Evolutionary conservation across 129 eudicot genomes (phyloP).

Genomic region (Arctium minus): DNA sequence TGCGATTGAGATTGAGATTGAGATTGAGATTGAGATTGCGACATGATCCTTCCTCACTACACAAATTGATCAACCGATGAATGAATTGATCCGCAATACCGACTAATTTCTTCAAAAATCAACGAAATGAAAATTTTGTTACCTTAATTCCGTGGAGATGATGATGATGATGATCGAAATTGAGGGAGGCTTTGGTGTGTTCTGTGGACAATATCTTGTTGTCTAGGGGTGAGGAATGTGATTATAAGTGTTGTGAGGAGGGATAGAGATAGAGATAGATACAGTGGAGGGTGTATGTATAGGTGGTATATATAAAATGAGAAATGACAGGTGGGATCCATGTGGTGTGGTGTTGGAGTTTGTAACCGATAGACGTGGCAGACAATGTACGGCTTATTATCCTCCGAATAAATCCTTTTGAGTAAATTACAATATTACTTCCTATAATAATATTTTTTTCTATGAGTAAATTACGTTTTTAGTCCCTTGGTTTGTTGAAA

Average conservation of each 20-base stretch:
- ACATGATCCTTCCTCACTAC: not conserved
- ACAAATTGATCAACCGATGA: conserved; percentile 4
- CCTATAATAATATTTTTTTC: no score
- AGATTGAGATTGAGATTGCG: not conserved
- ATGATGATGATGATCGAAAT: not conserved
- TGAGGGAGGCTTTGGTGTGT: not conserved
- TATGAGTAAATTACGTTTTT: no score
- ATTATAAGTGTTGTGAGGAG: conserved; percentile 15
- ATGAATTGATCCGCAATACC: not conserved
- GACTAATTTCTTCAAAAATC: not conserved
- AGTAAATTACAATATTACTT: not conserved
- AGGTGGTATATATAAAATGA: conserved; percentile 24
- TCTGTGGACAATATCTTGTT: not conserved
- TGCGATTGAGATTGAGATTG: not conserved
- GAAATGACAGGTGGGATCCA: conserved; percentile 33
- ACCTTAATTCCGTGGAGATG: not conserved
- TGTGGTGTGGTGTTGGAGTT: conserved; percentile 38
- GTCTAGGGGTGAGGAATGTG: not conserved
- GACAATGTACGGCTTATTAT: conserved; percentile 35
- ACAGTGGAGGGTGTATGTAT: conserved; percentile 11
- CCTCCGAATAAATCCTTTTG: not conserved
- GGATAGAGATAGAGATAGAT: not conserved
- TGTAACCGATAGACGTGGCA: conserved; percentile 31
- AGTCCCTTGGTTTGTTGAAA: no score
- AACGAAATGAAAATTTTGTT: not conserved